Evolutionary conservation across 768 basidiomycete species (phyloP), one percentile per base, ranked within the genome.

Genomic region (Gloeophyllum trabeum): DNA sequence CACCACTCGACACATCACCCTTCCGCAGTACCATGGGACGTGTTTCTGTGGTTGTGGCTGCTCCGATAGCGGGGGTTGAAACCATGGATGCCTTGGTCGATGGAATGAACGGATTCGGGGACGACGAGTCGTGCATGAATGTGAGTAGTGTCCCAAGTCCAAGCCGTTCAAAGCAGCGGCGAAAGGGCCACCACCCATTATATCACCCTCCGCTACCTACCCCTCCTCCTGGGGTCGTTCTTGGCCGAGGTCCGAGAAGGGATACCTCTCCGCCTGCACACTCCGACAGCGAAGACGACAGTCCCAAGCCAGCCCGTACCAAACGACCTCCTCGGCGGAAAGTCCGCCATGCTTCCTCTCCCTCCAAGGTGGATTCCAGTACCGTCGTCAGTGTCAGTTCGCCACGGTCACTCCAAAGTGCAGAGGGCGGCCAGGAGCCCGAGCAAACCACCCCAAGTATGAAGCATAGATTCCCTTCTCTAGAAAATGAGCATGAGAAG

Each of bases 11-110:
- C 39, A 58, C 71, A 39, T 75, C 79, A 50, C 53, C 52, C 2
- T 52, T 54, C 42, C 39, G 45, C n/a, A 52, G 55, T 19, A 51
- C 51, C 14, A 49, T 50, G 4, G 42, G 54, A 7, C 60, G 57
- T 47, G 48, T 57, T 43, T 67, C 79, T 13, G 79, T 81, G 20
- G 56, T 84, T 21, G 86, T 90, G 16, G 74, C 85, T 35, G 85
- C 86, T 16, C 84, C 85, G 3, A 62, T 82, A 5, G 59, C 84
- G 4, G 86, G 85, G 2, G 85, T 91, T 6, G 87, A 89, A 61
- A 78, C 77, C 6, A 83, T 91, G 79, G 88, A 91, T 55, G 88
- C 88, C 10, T 60, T 91, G 41, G 88, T 91, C 5, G 87, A 89
- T 49, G 84, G 83, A 6, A 90, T 91, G 88, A 91, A 90, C 53